Evolutionary conservation across 2,329 filamentous ascomycete genomes (phyloP).

Genomic region (Hymenoscyphus salicellus): DNA sequence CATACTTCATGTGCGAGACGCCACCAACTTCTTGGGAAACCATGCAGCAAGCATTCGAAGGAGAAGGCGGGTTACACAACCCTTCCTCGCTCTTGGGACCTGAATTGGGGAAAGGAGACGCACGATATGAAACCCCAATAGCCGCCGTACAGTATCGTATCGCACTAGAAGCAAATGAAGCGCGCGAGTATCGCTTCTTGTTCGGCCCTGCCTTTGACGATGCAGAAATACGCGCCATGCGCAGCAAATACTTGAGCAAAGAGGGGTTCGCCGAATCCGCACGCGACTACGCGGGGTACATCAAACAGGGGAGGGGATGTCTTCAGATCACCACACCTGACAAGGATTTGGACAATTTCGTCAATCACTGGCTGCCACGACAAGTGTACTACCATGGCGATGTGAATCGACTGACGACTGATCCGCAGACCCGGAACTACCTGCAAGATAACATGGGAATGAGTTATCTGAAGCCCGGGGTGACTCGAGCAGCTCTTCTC

Average conservation of each 20-base stretch:
- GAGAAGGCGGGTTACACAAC: conserved; percentile 53
- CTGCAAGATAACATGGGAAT: conserved; percentile 61
- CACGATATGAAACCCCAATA: conserved; percentile 54
- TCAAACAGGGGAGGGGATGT: conserved; percentile 49
- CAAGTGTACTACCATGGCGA: conserved; percentile 59
- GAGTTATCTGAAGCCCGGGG: conserved; percentile 52
- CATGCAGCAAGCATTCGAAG: conserved; percentile 51
- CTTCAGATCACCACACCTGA: conserved; percentile 54
- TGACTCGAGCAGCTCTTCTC: conserved; percentile 48
- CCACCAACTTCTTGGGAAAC: conserved; percentile 52
- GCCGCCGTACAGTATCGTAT: conserved; percentile 53
- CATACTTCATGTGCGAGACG: conserved; percentile 54
- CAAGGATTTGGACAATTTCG: conserved; percentile 53
- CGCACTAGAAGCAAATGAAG: conserved; percentile 40
- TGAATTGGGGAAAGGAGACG: conserved; percentile 46
- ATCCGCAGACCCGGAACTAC: conserved; percentile 58
- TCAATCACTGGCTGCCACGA: conserved; percentile 58
- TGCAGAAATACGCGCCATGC: conserved; percentile 46
- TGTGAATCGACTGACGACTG: conserved; percentile 56
- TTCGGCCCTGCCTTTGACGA: conserved; percentile 55
- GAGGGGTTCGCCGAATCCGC: conserved; percentile 46
- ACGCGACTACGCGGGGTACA: conserved; percentile 49
- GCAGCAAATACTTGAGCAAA: conserved; percentile 48
- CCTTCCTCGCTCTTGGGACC: conserved; percentile 44
- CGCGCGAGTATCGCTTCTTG: conserved; percentile 50